phyloP scores from a whole-genome alignment of 169 alveolate genomes.

The Fabrea salina region DNA sequence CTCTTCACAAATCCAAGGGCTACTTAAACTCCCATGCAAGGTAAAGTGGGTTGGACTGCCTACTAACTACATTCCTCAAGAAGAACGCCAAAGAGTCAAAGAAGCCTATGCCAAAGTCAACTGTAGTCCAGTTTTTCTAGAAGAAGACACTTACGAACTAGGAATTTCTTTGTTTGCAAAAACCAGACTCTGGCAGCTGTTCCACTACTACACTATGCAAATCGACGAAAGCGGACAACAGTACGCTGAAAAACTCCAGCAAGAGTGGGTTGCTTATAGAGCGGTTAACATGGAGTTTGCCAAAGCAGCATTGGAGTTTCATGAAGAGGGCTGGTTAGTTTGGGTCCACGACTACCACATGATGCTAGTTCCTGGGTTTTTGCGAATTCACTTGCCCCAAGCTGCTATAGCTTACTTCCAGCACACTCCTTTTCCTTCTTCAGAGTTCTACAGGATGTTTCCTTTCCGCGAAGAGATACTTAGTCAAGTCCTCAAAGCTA shows the following conservation, averaged over 20 bases:
- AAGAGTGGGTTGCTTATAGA: not conserved
- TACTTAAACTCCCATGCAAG: no score
- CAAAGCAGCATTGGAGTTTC: not conserved
- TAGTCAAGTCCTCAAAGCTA: not conserved
- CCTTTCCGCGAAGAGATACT: not conserved
- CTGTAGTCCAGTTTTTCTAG: not conserved
- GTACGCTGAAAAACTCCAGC: not conserved
- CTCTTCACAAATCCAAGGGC: no score
- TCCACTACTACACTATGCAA: not conserved
- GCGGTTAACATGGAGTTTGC: not conserved
- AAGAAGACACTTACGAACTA: not conserved
- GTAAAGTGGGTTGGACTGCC: not conserved
- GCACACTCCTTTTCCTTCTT: not conserved
- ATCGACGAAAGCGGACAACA: not conserved
- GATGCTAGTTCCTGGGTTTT: not conserved
- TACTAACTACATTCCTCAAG: not conserved
- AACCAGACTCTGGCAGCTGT: not conserved
- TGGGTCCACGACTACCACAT: not conserved
- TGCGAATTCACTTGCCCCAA: not conserved
- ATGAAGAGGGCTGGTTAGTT: not conserved
- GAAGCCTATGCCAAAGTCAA: not conserved
- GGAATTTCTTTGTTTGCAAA: not conserved
- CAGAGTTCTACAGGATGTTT: not conserved
- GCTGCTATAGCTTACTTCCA: not conserved
- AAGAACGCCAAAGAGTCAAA: not conserved